Conservation (phyloP, 208 protist genomes). For the Strigomonas culicis region DNA sequence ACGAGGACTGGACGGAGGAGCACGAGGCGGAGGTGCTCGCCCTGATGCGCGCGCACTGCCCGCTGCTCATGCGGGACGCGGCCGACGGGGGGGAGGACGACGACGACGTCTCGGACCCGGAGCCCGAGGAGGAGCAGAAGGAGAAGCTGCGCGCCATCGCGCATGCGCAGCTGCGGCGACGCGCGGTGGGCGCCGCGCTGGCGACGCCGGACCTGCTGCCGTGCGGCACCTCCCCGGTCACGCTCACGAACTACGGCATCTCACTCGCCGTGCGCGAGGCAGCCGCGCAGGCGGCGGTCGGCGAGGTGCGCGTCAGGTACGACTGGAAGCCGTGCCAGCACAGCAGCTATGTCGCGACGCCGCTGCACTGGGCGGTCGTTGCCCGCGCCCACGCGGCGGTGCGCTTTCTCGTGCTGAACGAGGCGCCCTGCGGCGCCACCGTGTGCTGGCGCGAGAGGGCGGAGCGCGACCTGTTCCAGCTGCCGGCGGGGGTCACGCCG, state of each 20-base stretch:
- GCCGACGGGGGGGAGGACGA: constrained; percentile 1
- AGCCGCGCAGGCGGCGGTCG: neutral
- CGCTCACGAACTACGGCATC: constrained; percentile 30
- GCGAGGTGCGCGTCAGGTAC: too few relatives aligned
- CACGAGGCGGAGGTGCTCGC: constrained; percentile 17
- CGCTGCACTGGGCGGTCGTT: constrained; percentile 81
- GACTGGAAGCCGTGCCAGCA: constrained; percentile 60
- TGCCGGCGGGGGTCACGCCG: constrained; percentile 27
- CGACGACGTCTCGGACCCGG: constrained; percentile 1
- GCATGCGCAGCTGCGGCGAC: constrained; percentile 24
- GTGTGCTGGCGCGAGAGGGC: neutral
- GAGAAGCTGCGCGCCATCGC: constrained; percentile 17
- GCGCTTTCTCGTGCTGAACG: constrained; percentile 50
- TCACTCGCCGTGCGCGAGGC: constrained; percentile 19
- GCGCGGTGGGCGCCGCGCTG: constrained; percentile 22
- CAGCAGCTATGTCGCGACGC: constrained; percentile 42
- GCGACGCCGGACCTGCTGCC: constrained; percentile 29
- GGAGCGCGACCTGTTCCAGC: neutral
- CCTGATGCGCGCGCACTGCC: constrained; percentile 16
- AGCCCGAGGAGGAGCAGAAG: constrained; percentile 5
- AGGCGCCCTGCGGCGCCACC: constrained; percentile 34
- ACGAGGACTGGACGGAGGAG: constrained; percentile 31
- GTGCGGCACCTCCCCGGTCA: constrained; percentile 26
- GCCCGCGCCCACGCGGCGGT: constrained; percentile 51
- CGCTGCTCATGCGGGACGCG: constrained; percentile 9